Percentiles rank a stretch among this genome's conserved stretches.
Evolutionary conservation across 805 yeast genomes (phyloP).

Genomic region (Candida succiphila): DNA sequence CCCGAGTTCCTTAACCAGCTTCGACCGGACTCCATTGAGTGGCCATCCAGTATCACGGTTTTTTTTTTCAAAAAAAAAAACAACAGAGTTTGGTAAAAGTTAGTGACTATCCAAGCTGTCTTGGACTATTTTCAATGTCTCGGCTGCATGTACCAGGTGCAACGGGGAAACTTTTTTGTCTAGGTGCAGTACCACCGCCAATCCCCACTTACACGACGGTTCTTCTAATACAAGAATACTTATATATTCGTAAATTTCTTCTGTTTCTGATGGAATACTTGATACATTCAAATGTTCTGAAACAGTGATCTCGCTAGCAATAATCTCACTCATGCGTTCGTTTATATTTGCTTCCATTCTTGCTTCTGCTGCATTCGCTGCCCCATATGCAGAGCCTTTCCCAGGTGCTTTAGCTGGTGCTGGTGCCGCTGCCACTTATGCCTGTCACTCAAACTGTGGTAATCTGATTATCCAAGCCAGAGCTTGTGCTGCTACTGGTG

Average conservation of each 20-base stretch:
- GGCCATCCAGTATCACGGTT: too few relatives aligned
- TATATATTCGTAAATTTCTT: background rate
- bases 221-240: background rate
- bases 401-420: slow-evolving; percentile 2
- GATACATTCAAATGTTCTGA: too few relatives aligned
- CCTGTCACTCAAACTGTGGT: slow-evolving; percentile 26
- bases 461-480: slow-evolving; percentile 20
- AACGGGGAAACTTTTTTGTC: too few relatives aligned
- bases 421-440: slow-evolving; percentile 18
- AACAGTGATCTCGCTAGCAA: too few relatives aligned
- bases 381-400: background rate
- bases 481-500: slow-evolving; percentile 14
- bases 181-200: background rate
- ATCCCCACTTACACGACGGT: background rate
- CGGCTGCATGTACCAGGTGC: too few relatives aligned
- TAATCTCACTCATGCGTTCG: background rate
- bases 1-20: too few relatives aligned
- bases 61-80: too few relatives aligned
- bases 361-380: background rate
- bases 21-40: too few relatives aligned
- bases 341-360: background rate
- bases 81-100: too few relatives aligned
- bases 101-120: too few relatives aligned
- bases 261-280: too few relatives aligned
- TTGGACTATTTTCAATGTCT: too few relatives aligned